A percentile compares a stretch with the other conserved stretches of the same genome.
Conservation (phyloP, 768 basidiomycete species). For the Suillus hirtellus region DNA sequence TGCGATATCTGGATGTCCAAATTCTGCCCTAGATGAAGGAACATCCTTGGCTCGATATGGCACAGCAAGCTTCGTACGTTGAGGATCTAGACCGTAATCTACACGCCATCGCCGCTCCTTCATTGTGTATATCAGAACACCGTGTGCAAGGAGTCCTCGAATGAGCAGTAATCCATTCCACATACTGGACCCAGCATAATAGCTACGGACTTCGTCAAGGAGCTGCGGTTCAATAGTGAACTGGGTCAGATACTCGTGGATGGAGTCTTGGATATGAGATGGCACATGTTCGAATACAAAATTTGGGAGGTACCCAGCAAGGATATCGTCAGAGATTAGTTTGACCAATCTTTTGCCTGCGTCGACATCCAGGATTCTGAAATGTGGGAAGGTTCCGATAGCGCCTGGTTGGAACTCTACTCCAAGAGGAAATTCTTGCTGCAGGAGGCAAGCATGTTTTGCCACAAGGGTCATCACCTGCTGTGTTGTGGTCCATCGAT, state of each 20-base stretch:
- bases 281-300: slow-evolving; percentile 23
- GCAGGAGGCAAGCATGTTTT: slow-evolving; percentile 4
- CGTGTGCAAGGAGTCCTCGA: slow-evolving; percentile 44
- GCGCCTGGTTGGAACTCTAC: slow-evolving; percentile 3
- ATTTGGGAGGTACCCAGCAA: slow-evolving; percentile 21
- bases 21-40: slow-evolving; percentile 46
- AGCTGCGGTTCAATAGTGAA: slow-evolving; percentile 8
- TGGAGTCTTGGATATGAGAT: slow-evolving; percentile 16
- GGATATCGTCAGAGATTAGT: slow-evolving; percentile 17
- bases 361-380: slow-evolving; percentile 6
- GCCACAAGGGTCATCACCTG: slow-evolving; percentile 34
- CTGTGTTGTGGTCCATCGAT: slow-evolving; percentile 44
- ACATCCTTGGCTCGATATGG: slow-evolving; percentile 55
- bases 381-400: slow-evolving; percentile 7
- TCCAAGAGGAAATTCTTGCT: slow-evolving; percentile 6
- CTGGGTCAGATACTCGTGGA: slow-evolving; percentile 27
- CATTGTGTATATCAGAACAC: slow-evolving; percentile 40
- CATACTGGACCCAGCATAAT: slow-evolving; percentile 15
- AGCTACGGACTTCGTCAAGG: slow-evolving; percentile 16
- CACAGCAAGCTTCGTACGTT: slow-evolving; percentile 48
- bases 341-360: slow-evolving; percentile 10
- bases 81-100: slow-evolving; percentile 47
- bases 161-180: slow-evolving; percentile 44
- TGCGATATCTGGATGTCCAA: slow-evolving; percentile 52
- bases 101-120: slow-evolving; percentile 49